phyloP scores from a whole-genome alignment of 257 asterid species.

The Craterostigma plantagineum region DNA sequence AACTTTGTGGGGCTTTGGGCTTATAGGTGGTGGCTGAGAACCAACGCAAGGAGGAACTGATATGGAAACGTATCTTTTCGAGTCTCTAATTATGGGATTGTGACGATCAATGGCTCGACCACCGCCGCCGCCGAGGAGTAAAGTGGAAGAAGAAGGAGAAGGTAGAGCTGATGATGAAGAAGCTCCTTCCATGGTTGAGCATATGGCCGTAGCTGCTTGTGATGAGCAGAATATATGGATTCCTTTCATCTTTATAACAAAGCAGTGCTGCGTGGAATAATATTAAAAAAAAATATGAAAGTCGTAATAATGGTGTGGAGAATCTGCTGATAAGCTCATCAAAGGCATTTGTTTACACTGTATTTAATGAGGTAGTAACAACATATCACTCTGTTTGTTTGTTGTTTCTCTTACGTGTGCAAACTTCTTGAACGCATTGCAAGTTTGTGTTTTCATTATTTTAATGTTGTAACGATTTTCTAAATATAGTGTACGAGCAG shows the following conservation, averaged over 20 bases:
- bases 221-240: slow-evolving; percentile 57
- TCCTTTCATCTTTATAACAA: slow-evolving; percentile 21
- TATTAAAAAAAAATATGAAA: too few species aligned
- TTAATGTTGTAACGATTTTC: neutral
- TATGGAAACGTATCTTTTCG: slow-evolving; percentile 17
- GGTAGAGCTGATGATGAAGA: slow-evolving; percentile 3
- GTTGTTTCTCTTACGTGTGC: too few species aligned
- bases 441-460: too few species aligned
- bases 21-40: slow-evolving; percentile 14
- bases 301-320: too few species aligned
- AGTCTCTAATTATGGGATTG: slow-evolving; percentile 37
- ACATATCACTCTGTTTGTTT: too few species aligned
- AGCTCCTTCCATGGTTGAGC: slow-evolving; percentile 27
- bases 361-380: neutral
- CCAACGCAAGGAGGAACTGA: slow-evolving; percentile 12
- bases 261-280: slow-evolving; percentile 16
- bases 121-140: slow-evolving; percentile 18
- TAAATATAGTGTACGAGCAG: too few species aligned
- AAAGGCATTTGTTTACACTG: neutral
- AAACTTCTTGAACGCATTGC: too few species aligned
- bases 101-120: slow-evolving; percentile 44
- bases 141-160: slow-evolving; percentile 20
- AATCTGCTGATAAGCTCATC: neutral
- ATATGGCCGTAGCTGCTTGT: slow-evolving; percentile 42
- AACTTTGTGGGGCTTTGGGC: slow-evolving; percentile 14